Evolutionary conservation across 306 rosid genomes (phyloP).

Genomic region (Medicago ruthenica): DNA sequence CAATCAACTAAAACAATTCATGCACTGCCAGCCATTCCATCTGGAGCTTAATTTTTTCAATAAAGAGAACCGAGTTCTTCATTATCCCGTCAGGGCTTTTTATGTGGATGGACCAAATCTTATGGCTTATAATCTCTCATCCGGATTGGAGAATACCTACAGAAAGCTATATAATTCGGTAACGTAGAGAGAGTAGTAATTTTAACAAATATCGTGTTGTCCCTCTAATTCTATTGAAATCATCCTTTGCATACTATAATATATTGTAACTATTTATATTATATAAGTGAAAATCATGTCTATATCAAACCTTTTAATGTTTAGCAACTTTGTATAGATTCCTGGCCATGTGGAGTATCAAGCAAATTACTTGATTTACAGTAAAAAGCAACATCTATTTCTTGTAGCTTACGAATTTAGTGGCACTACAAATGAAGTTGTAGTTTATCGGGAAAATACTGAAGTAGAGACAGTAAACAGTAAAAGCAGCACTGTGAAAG

Average conservation of each 20-base stretch:
- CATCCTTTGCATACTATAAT: conserved; percentile 31
- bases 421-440: conserved; percentile 80
- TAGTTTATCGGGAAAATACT: conserved; percentile 83
- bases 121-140: conserved; percentile 77
- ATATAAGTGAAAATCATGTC: conserved; percentile 34
- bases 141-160: conserved; percentile 82
- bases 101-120: conserved; percentile 84
- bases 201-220: conserved; percentile 31
- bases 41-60: conserved; percentile 96
- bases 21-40: conserved; percentile 81
- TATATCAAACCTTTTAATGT: conserved; percentile 42
- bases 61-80: conserved; percentile 93
- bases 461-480: conserved; percentile 62
- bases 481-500: conserved; percentile 83
- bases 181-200: conserved; percentile 47
- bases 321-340: conserved; percentile 59
- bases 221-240: conserved; percentile 36
- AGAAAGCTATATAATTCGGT: conserved; percentile 89
- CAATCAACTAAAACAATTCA: conserved; percentile 47
- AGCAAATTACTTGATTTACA: conserved; percentile 72
- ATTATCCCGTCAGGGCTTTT: conserved; percentile 94
- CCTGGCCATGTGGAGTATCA: conserved; percentile 88
- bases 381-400: conserved; percentile 82
- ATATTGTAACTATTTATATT: conserved; percentile 13
- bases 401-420: conserved; percentile 84